phyloP scores from a whole-genome alignment of 352 stramenopile genomes.

The Phytopythium kandeliae region DNA sequence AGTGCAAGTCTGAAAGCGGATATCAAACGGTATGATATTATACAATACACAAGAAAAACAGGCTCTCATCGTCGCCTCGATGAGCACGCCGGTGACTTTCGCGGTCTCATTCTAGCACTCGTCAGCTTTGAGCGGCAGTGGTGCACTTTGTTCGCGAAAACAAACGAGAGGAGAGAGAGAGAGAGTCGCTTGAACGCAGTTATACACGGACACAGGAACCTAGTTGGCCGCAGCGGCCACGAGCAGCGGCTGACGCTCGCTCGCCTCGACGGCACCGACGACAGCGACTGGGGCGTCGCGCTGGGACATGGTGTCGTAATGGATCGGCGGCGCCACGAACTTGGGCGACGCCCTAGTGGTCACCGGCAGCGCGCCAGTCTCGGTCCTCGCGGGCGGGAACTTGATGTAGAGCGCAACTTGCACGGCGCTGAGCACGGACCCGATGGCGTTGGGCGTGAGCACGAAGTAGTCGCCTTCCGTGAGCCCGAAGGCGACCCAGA shows the following conservation, averaged over 20 bases:
- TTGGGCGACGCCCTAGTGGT: background rate
- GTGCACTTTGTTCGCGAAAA: too few species aligned
- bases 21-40: too few species aligned
- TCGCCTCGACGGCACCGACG: constrained; percentile 9
- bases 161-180: too few species aligned
- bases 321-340: background rate
- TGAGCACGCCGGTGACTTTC: too few species aligned
- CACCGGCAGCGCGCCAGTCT: background rate
- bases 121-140: too few species aligned
- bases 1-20: too few species aligned
- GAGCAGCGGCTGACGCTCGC: constrained; percentile 17
- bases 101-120: too few species aligned
- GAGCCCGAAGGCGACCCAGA: constrained; percentile 45
- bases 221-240: constrained; percentile 21
- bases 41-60: too few species aligned
- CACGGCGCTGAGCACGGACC: constrained; percentile 20
- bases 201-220: too few species aligned
- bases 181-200: too few species aligned
- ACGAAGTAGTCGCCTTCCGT: constrained; percentile 27
- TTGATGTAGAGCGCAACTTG: constrained; percentile 5
- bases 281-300: constrained; percentile 7
- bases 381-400: background rate
- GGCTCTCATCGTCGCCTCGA: too few species aligned
- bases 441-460: constrained; percentile 29
- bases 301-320: constrained; percentile 16